Conservation (phyloP, 2,329 filamentous ascomycete species). For the Fusarium domesticum region DNA sequence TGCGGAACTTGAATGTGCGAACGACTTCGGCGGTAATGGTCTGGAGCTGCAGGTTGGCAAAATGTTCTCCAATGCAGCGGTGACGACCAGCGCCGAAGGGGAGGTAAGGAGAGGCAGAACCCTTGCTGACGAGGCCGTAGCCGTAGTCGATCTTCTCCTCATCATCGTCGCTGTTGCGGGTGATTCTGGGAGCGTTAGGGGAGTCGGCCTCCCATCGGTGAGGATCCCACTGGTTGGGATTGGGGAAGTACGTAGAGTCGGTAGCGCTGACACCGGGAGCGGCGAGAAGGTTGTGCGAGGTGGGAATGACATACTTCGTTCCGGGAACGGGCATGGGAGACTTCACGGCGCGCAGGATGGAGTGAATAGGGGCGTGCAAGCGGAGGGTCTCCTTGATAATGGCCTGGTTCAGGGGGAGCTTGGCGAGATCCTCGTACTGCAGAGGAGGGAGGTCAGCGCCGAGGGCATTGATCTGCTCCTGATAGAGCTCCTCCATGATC, state of each 20-base stretch:
- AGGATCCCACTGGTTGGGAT: constrained; percentile 81
- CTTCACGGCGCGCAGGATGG: constrained; percentile 90
- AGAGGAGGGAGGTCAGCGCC: constrained; percentile 73
- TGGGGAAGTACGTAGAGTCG: constrained; percentile 73
- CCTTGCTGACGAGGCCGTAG: constrained; percentile 90
- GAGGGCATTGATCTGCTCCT: constrained; percentile 73
- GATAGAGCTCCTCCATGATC: constrained; percentile 75
- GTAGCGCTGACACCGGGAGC: constrained; percentile 79
- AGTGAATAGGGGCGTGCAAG: constrained; percentile 89
- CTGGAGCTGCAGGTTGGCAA: constrained; percentile 88
- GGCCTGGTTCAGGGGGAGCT: constrained; percentile 76
- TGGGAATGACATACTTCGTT: constrained; percentile 78
- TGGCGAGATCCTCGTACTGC: constrained; percentile 72
- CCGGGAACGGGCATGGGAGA: constrained; percentile 79
- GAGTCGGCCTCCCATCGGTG: constrained; percentile 79
- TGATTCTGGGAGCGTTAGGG: constrained; percentile 49
- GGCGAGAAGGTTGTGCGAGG: constrained; percentile 75
- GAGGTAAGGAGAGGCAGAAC: constrained; percentile 82
- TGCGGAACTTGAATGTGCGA: constrained; percentile 75
- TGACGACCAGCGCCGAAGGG: constrained; percentile 93
- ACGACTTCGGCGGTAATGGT: constrained; percentile 78
- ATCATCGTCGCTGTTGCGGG: constrained; percentile 53
- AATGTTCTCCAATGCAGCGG: constrained; percentile 94
- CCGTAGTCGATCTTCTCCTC: constrained; percentile 88
- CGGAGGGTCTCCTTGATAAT: constrained; percentile 91